phyloP scores from a whole-genome alignment of 2,329 filamentous ascomycete species.

The Colletotrichum graminicola region DNA sequence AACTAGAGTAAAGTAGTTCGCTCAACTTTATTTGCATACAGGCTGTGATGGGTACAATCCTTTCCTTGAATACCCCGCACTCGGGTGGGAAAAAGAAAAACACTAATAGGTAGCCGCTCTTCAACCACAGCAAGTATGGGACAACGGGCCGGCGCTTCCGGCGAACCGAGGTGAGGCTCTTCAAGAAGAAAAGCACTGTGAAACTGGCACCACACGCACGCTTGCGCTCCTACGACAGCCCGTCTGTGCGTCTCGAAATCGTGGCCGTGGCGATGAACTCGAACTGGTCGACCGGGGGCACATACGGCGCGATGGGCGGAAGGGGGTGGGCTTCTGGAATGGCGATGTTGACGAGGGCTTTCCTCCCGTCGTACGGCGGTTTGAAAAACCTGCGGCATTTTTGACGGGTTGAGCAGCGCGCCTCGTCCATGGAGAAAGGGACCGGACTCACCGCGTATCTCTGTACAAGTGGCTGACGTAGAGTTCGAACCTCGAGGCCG shows the following conservation, averaged over 20 bases:
- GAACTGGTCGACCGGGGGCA: slow-evolving; percentile 36
- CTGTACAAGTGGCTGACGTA: slow-evolving; percentile 37
- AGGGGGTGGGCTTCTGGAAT: slow-evolving; percentile 29
- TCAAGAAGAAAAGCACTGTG: too few species aligned
- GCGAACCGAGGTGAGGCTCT: background rate
- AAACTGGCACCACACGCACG: slow-evolving; percentile 3
- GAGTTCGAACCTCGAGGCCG: slow-evolving; percentile 39
- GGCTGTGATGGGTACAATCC: background rate
- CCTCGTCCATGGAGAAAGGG: background rate
- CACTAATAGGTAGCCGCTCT: too few species aligned
- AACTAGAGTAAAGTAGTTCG: background rate
- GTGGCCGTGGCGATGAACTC: slow-evolving; percentile 40
- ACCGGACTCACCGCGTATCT: slow-evolving; percentile 34
- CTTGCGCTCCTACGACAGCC: slow-evolving; percentile 23
- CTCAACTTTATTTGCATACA: background rate
- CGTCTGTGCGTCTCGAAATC: slow-evolving; percentile 40
- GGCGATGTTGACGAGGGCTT: slow-evolving; percentile 33
- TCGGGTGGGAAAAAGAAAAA: too few species aligned
- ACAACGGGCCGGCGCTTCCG: background rate
- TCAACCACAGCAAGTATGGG: too few species aligned
- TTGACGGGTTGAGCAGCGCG: slow-evolving; percentile 5
- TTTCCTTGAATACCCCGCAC: background rate
- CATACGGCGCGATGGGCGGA: slow-evolving; percentile 25
- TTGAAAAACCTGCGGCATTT: slow-evolving; percentile 20
- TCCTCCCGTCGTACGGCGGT: slow-evolving; percentile 25